Evolutionary conservation across 176 grass and related monocot genomes (phyloP).

Genomic region (Puya raimondii): DNA sequence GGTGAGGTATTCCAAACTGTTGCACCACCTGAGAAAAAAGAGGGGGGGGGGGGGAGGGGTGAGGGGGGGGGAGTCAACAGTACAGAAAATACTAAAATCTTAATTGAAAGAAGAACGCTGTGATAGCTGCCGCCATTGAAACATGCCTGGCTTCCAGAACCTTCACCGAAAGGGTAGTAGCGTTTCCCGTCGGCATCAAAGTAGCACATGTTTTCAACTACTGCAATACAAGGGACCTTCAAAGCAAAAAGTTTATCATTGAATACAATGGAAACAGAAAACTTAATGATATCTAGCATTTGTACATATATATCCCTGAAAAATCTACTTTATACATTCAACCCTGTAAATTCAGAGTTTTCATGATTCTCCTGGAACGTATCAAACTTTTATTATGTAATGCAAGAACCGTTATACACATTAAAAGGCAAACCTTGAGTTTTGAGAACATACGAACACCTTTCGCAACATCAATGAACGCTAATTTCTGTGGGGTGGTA

Average conservation of each 20-base stretch:
- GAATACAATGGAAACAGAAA: conserved; percentile 10
- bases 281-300: not conserved
- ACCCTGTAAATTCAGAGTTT: no score
- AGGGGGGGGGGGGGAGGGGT: conserved; percentile 1
- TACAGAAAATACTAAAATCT: conserved; percentile 13
- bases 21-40: conserved; percentile 76
- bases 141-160: conserved; percentile 87
- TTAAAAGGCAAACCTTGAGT: conserved; percentile 62
- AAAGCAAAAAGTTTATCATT: not conserved
- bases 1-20: conserved; percentile 93
- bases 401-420: not conserved
- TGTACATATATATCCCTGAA: not conserved
- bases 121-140: not conserved
- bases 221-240: conserved; percentile 89
- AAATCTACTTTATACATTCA: no score
- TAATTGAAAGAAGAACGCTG: conserved; percentile 18
- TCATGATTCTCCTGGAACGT: no score
- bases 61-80: conserved; percentile 2
- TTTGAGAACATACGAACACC: conserved; percentile 99
- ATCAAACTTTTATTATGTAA: not conserved
- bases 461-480: conserved; percentile 99
- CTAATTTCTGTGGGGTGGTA: conserved; percentile 89
- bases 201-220: conserved; percentile 99
- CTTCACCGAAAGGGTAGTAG: conserved; percentile 82
- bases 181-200: conserved; percentile 91